Evolutionary conservation across 805 yeast species (phyloP).

Genomic region (Ogataea degrootiae): DNA sequence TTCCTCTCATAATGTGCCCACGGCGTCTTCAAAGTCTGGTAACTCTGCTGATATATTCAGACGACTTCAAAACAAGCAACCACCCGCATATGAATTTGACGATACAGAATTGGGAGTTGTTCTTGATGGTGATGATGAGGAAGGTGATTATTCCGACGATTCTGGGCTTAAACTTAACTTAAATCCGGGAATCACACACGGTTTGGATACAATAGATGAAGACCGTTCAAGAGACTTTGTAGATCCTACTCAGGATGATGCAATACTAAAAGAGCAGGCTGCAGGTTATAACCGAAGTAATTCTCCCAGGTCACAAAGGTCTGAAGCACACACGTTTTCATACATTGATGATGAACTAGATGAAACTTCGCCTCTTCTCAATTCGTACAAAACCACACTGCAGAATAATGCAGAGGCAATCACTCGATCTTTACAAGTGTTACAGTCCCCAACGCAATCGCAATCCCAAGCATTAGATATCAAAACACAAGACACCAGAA

Average conservation of each 20-base stretch:
- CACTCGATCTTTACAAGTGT: too few species aligned
- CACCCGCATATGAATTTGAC: slow-evolving; percentile 17
- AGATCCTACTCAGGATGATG: background rate
- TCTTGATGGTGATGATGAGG: slow-evolving; percentile 15
- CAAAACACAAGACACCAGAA: background rate
- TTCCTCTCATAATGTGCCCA: background rate
- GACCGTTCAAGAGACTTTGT: background rate
- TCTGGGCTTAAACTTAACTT: slow-evolving; percentile 23
- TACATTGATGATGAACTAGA: too few species aligned
- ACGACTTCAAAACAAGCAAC: slow-evolving; percentile 17
- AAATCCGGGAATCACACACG: slow-evolving; percentile 7
- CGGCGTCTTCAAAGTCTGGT: background rate
- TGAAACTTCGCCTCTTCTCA: too few species aligned
- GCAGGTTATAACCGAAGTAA: too few species aligned
- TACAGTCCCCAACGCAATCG: too few species aligned
- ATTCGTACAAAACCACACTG: too few species aligned
- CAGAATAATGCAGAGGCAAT: too few species aligned
- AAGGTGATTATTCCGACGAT: slow-evolving; percentile 13
- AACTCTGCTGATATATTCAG: slow-evolving; percentile 22
- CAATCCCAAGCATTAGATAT: background rate
- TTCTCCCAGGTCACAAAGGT: too few species aligned
- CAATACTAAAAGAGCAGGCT: background rate
- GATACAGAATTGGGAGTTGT: slow-evolving; percentile 26
- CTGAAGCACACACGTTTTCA: too few species aligned
- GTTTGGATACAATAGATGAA: background rate